phyloP scores from a whole-genome alignment of 441 rosid species.

The Capsella rubella region DNA sequence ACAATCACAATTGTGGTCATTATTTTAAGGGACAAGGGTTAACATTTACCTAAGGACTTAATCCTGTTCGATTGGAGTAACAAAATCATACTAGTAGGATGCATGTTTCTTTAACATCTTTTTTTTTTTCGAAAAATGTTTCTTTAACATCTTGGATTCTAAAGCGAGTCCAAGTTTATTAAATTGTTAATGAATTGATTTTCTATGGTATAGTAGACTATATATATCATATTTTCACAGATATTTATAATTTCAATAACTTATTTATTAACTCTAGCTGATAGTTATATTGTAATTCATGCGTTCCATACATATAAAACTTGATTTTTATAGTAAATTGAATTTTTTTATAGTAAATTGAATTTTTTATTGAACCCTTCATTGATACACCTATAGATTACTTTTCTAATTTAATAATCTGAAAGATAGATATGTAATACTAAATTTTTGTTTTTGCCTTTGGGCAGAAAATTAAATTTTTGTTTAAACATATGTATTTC shows the following conservation, averaged over 20 bases:
- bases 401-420: neutral
- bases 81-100: neutral
- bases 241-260: neutral
- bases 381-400: neutral
- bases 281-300: neutral
- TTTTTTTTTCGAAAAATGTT: neutral
- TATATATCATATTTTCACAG: neutral
- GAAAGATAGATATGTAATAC: neutral
- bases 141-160: constrained; percentile 2
- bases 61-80: neutral
- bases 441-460: no score
- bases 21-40: constrained; percentile 27
- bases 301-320: neutral
- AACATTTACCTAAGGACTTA: constrained; percentile 2
- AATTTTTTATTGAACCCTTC: neutral
- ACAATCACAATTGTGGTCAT: constrained; percentile 7
- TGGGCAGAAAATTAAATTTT: neutral
- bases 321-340: no score
- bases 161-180: constrained; percentile 14
- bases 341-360: no score
- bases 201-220: neutral
- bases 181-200: neutral
- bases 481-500: neutral
- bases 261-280: neutral
- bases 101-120: neutral